Evolutionary conservation across 305 asterid genomes (phyloP).

Genomic region (Striga hermonthica): DNA sequence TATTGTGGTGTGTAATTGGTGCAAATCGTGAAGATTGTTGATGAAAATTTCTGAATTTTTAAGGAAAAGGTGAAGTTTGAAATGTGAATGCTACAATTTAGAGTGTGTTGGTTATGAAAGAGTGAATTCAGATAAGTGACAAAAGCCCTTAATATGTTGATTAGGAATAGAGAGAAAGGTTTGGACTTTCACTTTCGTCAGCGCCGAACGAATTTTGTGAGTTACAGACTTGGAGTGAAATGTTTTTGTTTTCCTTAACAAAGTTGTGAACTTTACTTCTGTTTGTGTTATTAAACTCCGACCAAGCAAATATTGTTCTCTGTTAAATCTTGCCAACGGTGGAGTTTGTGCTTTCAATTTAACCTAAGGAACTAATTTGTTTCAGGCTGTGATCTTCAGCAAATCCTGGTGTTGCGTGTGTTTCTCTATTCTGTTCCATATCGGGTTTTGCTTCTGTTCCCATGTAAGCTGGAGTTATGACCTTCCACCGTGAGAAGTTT

Average conservation of each 20-base stretch:
- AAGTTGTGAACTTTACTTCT: no score
- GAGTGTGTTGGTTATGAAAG: constrained; percentile 10
- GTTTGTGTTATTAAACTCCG: no score
- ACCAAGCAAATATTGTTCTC: no score
- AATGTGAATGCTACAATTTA: constrained; percentile 5
- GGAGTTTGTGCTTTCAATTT: constrained; percentile 24
- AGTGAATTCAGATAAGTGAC: constrained; percentile 15
- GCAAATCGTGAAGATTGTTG: background rate
- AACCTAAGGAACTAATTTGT: constrained; percentile 17
- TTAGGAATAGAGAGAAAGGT: constrained; percentile 2
- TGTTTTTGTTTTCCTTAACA: background rate
- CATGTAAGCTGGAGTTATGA: constrained; percentile 39
- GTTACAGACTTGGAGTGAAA: background rate
- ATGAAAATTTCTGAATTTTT: background rate
- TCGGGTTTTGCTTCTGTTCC: constrained; percentile 5
- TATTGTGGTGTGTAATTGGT: background rate
- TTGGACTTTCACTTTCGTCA: constrained; percentile 10
- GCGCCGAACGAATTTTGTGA: background rate
- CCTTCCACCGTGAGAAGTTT: constrained; percentile 35
- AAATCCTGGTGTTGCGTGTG: background rate
- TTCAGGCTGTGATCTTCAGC: background rate
- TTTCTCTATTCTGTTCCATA: constrained; percentile 16
- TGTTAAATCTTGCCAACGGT: constrained; percentile 16
- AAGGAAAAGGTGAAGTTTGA: constrained; percentile 1
- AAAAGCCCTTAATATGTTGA: constrained; percentile 5